These are phyloP conservation scores for Phytophthora megakarya DNA, from an alignment of 352 stramenopile genomes.

Conservation along the genomic window DNA sequence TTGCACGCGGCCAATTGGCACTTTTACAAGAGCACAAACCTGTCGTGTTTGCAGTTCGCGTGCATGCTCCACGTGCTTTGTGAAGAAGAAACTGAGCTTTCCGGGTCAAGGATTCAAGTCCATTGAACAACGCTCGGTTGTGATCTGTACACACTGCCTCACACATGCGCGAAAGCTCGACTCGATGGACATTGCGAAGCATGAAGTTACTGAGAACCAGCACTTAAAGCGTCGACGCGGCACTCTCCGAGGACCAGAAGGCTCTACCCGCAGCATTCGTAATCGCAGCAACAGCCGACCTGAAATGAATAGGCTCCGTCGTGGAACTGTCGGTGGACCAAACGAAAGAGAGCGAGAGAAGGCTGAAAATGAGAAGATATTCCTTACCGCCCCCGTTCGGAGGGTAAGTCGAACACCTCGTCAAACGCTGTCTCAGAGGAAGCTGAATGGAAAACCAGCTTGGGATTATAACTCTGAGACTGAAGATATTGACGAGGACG, in stretches of 20 bases:
- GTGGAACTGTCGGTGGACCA: conserved; percentile 6
- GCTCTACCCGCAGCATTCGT: conserved; percentile 4
- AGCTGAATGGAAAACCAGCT: conserved; percentile 14
- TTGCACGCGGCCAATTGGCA: conserved; percentile 36
- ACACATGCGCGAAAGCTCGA: conserved; percentile 33
- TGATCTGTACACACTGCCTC: conserved; percentile 45
- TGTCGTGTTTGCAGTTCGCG: conserved; percentile 44
- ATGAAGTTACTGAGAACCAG: conserved; percentile 31
- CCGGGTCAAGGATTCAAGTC: conserved; percentile 32
- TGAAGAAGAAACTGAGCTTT: conserved; percentile 52
- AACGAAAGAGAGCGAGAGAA: conserved; percentile 11
- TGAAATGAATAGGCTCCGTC: conserved; percentile 7
- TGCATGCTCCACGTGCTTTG: conserved; percentile 36
- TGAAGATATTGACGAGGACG: conserved; percentile 19
- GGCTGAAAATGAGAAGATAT: conserved; percentile 14
- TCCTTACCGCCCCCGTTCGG: conserved; percentile 14
- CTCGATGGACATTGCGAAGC: conserved; percentile 37
- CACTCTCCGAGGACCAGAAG: conserved; percentile 7
- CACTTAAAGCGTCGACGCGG: conserved; percentile 11
- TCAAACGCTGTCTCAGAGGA: conserved; percentile 20
- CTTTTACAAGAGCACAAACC: conserved; percentile 33
- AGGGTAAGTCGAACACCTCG: conserved; percentile 2
- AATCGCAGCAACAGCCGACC: conserved; percentile 23
- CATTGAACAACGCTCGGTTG: conserved; percentile 36
- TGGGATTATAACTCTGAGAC: conserved; percentile 33